Base-by-base conservation (phyloP, 768 basidiomycete species). In the Boletus fagicola region DNA sequence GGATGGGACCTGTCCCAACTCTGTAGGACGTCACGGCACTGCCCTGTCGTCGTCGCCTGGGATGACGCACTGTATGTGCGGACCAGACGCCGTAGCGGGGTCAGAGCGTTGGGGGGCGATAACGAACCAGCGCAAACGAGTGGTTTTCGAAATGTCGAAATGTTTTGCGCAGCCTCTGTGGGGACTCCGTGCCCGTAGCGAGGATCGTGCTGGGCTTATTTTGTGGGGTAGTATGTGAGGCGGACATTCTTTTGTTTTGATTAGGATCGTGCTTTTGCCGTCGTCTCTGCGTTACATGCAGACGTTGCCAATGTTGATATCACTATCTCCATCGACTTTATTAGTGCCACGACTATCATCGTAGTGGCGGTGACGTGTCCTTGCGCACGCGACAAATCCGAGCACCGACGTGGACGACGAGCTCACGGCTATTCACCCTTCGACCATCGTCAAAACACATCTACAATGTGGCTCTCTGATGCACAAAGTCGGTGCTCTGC, bases 121-220 rank as follows among this genome's bases (percentile, higher is more conserved):
- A 70, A 33, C 13, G 70, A 69, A 60, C 55, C 61, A 70, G 75
- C 77, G 78, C 78, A 75, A 73, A 75, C 75, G 77, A 84, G 77
- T 78, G 78, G 81, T 75, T 72, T 68, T 49, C 20, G 28, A 28
- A 12, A 30, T 36, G n/a, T 40, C 49, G 72, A 30, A 42, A 31
- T 54, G 50, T 61, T 24, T 60, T 70, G 68, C 68, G 66, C 67
- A 18, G 86, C 86, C 80, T 80, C 83, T 84, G 82, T 85, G 85
- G 86, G 88, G 88, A 90, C 88, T 87, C 83, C 80, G 50, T 80
- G 79, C 85, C 62, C 81, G 77, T 82, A 45, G 88, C 85, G 74
- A 89, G 88, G 86, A 64, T 65, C 69, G 83, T 90, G 88, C 85
- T 76, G 83, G 86, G 78, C 73, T 65, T 67, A 33, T 40, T 31